A percentile compares a stretch with the other conserved stretches of the same genome.
Conservation (phyloP, 1,139 yeast species). For the Kluyveromyces marxianus region DNA sequence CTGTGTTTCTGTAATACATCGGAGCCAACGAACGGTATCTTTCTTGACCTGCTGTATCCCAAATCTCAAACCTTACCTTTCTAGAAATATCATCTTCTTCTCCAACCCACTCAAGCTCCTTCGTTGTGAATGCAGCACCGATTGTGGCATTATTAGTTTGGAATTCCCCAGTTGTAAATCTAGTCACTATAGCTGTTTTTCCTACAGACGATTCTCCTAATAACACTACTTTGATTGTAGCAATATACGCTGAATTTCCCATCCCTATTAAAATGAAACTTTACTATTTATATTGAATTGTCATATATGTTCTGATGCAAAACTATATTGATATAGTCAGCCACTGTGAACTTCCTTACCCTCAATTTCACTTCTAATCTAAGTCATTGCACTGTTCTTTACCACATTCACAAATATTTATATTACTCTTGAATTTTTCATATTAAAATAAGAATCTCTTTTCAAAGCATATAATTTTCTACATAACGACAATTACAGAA, state of each 20-base stretch:
- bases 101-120: constrained; percentile 41
- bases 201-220: constrained; percentile 97
- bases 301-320: no score
- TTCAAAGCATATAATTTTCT: no score
- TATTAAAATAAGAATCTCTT: no score
- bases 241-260: constrained; percentile 4
- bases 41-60: constrained; percentile 90
- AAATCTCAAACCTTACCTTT: constrained; percentile 69
- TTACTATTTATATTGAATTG: no score
- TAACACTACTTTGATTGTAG: constrained; percentile 69
- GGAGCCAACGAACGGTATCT: constrained; percentile 74
- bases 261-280: background rate
- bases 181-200: constrained; percentile 76
- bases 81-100: constrained; percentile 40
- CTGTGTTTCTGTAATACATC: constrained; percentile 81
- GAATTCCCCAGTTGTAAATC: constrained; percentile 88
- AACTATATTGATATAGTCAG: no score
- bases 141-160: constrained; percentile 91
- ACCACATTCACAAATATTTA: no score
- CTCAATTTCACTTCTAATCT: no score
- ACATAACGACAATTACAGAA: no score
- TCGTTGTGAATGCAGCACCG: constrained; percentile 95
- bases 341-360: no score
- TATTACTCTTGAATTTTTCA: no score
- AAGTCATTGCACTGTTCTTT: no score